phyloP scores from a whole-genome alignment of 129 eudicot species.

The Erigeron canadensis region DNA sequence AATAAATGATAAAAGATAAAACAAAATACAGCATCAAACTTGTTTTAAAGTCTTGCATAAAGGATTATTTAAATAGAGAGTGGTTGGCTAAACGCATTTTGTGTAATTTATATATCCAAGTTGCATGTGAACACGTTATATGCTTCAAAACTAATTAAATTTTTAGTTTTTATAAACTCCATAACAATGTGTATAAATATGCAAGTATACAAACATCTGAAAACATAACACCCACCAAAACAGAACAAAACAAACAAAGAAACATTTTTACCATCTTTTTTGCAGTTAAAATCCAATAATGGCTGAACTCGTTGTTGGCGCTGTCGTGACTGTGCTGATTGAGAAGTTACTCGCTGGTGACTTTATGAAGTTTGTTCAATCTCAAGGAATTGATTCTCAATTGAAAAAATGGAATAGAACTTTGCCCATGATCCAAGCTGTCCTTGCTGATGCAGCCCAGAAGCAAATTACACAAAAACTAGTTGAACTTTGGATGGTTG shows the following conservation, averaged over 20 bases:
- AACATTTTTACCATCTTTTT: neutral
- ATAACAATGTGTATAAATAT: no score
- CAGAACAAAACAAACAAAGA: neutral
- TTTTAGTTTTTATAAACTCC: no score
- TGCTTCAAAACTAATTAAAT: no score
- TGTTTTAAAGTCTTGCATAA: no score
- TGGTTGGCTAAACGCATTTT: no score
- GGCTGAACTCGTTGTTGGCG: slow-evolving; percentile 9
- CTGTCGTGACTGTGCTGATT: neutral
- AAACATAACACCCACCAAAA: no score
- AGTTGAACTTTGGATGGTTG: neutral
- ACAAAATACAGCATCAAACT: no score
- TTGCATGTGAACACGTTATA: no score
- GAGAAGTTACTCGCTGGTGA: neutral
- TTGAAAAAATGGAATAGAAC: slow-evolving; percentile 2
- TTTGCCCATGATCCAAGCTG: neutral
- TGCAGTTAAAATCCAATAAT: neutral
- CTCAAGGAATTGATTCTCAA: neutral
- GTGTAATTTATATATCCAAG: no score
- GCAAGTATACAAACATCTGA: no score
- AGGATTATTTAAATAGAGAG: no score
- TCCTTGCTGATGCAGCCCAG: neutral
- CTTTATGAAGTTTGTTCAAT: neutral
- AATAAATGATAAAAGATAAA: no score
- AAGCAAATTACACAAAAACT: neutral